Conservation (phyloP, 2,329 filamentous ascomycete species). For the Fusarium sp. region DNA sequence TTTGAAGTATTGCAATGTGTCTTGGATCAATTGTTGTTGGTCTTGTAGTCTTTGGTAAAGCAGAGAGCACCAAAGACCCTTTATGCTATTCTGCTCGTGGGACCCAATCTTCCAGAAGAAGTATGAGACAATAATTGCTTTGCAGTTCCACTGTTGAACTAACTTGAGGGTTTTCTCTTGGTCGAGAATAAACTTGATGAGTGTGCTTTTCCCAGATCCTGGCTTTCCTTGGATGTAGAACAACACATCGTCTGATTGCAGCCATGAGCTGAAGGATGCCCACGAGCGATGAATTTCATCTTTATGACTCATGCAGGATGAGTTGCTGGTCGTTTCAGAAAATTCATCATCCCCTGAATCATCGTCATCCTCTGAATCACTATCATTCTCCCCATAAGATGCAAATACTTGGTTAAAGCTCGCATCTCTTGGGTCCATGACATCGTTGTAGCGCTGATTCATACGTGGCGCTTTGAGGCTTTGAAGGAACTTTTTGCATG, state of each 20-base stretch:
- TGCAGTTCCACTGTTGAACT: neutral
- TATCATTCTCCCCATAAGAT: fast-evolving
- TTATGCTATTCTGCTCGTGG: neutral
- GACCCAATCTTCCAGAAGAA: constrained; percentile 30
- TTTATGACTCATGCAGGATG: fast-evolving
- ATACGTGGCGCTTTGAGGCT: neutral
- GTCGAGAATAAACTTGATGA: neutral
- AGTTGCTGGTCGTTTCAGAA: fast-evolving
- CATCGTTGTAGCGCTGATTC: fast-evolving
- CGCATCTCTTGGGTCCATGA: fast-evolving
- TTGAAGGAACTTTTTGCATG: fast-evolving
- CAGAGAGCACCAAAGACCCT: neutral
- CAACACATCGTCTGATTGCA: neutral
- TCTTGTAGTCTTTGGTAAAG: neutral
- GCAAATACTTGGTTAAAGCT: neutral
- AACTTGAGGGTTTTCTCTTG: neutral
- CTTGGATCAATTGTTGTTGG: neutral
- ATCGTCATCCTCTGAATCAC: fast-evolving
- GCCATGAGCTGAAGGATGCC: neutral
- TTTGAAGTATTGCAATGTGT: fast-evolving
- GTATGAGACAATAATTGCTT: neutral
- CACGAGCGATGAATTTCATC: neutral
- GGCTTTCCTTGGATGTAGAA: neutral
- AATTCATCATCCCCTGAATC: fast-evolving
- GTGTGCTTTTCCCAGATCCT: neutral